A percentile compares a stretch with the other conserved stretches of the same genome.
These are phyloP conservation scores for Exophiala viscosa DNA, from an alignment of 2,329 filamentous ascomycete genomes.

Conservation along the genomic window DNA sequence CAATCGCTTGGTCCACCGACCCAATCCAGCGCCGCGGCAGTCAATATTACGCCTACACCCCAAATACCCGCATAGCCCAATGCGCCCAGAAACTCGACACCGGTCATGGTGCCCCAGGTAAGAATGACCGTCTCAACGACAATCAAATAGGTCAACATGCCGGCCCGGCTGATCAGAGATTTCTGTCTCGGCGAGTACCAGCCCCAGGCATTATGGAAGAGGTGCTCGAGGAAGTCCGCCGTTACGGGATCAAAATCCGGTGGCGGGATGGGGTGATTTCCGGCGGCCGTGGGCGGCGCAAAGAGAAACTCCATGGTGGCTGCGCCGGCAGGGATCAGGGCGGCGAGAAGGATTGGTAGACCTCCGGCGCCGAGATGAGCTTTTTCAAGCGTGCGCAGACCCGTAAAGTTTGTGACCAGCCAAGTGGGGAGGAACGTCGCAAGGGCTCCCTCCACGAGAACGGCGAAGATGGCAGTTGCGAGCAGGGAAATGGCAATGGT, in stretches of 20 bases:
- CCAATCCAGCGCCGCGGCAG: slow-evolving; percentile 56
- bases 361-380: slow-evolving; percentile 62
- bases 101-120: slow-evolving; percentile 63
- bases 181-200: slow-evolving; percentile 59
- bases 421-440: slow-evolving; percentile 66
- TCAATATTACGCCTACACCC: slow-evolving; percentile 61
- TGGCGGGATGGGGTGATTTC: slow-evolving; percentile 32
- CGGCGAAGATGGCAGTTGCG: slow-evolving; percentile 68
- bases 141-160: slow-evolving; percentile 44
- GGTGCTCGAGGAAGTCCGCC: slow-evolving; percentile 65
- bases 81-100: slow-evolving; percentile 68
- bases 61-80: slow-evolving; percentile 70
- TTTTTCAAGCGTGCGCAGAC: slow-evolving; percentile 63
- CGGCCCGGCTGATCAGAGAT: slow-evolving; percentile 62
- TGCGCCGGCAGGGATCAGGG: slow-evolving; percentile 65
- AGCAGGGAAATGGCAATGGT: slow-evolving; percentile 64
- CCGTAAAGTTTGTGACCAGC: slow-evolving; percentile 72
- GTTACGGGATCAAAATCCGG: slow-evolving; percentile 59
- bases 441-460: slow-evolving; percentile 67
- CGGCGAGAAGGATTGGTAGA: slow-evolving; percentile 43
- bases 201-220: slow-evolving; percentile 58
- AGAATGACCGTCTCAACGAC: slow-evolving; percentile 60
- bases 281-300: slow-evolving; percentile 48
- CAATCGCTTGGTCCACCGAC: slow-evolving; percentile 40
- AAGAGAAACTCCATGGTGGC: slow-evolving; percentile 77